phyloP scores from a whole-genome alignment of 1,284 basidiomycete genomes.

The Waitea zeae region DNA sequence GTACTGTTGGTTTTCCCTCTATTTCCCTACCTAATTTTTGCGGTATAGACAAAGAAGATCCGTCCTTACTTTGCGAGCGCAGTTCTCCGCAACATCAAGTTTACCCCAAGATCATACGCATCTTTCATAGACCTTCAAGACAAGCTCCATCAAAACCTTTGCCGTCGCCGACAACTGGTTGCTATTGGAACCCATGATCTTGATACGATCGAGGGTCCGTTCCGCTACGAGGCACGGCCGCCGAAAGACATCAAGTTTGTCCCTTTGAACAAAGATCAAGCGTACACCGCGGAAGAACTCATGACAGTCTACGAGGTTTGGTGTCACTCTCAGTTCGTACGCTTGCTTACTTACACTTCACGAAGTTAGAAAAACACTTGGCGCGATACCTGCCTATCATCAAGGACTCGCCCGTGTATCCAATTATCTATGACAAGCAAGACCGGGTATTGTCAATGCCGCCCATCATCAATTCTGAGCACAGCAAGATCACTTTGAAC shows the following conservation, averaged over 20 bases:
- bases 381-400: constrained; percentile 86
- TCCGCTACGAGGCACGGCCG: constrained; percentile 81
- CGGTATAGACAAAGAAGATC: constrained; percentile 53
- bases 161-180: constrained; percentile 79
- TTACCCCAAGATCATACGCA: constrained; percentile 81
- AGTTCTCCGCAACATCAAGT: constrained; percentile 77
- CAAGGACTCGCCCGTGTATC: constrained; percentile 89
- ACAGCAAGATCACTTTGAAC: constrained; percentile 92
- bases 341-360: neutral
- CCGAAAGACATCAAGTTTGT: constrained; percentile 86
- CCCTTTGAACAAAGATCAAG: constrained; percentile 65
- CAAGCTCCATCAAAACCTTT: constrained; percentile 95
- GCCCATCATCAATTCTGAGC: constrained; percentile 95
- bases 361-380: constrained; percentile 85
- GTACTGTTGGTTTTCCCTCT: constrained; percentile 10
- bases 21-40: constrained; percentile 1
- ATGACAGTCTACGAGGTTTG: constrained; percentile 84
- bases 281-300: constrained; percentile 67
- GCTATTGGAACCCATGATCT: constrained; percentile 97
- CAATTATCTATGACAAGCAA: constrained; percentile 88
- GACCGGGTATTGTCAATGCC: constrained; percentile 91
- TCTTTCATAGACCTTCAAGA: constrained; percentile 98
- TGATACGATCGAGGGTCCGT: constrained; percentile 76
- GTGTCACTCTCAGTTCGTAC: neutral
- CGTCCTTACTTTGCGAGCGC: constrained; percentile 88